Evolutionary conservation across 1,284 basidiomycete genomes (phyloP).

Genomic region (Coniferiporia sulphurascens): DNA sequence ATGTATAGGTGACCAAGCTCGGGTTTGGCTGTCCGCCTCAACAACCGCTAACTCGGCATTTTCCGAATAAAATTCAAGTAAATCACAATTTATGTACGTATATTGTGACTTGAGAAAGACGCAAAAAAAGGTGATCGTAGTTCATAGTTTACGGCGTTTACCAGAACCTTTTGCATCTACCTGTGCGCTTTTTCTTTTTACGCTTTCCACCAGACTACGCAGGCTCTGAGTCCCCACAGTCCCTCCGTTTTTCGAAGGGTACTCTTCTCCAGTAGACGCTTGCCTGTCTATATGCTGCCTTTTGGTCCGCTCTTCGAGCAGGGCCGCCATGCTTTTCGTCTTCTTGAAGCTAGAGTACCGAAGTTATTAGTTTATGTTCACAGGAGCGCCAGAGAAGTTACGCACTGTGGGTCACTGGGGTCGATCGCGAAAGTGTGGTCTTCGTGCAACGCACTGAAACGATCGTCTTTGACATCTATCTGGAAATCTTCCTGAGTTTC

Average conservation of each 20-base stretch:
- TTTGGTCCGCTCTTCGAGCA: conserved; percentile 70
- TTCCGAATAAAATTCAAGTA: not conserved
- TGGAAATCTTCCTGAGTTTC: conserved; percentile 76
- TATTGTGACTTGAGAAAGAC: not conserved
- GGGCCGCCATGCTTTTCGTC: conserved; percentile 81
- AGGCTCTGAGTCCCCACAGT: conserved; percentile 35
- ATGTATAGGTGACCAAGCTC: no score
- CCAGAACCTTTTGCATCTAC: conserved; percentile 33
- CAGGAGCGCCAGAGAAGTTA: conserved; percentile 19
- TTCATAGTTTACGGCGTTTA: conserved; percentile 41
- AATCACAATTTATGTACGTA: not conserved
- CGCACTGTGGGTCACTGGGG: conserved; percentile 91
- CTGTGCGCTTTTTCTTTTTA: conserved; percentile 70
- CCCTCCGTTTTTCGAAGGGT: conserved; percentile 14
- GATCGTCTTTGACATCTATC: conserved; percentile 83
- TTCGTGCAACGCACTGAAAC: conserved; percentile 86
- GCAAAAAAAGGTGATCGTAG: conserved; percentile 21
- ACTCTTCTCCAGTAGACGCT: conserved; percentile 16
- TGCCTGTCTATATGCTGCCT: conserved; percentile 42
- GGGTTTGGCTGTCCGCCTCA: not conserved
- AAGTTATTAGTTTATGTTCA: conserved; percentile 15
- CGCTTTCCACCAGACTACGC: conserved; percentile 71
- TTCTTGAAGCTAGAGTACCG: conserved; percentile 69
- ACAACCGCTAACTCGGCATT: not conserved
- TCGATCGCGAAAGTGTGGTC: conserved; percentile 94